Evolutionary conservation across 2,329 filamentous ascomycete genomes (phyloP), one percentile per base, ranked within the genome.

Genomic region (Pseudogymnoascus sp.): DNA sequence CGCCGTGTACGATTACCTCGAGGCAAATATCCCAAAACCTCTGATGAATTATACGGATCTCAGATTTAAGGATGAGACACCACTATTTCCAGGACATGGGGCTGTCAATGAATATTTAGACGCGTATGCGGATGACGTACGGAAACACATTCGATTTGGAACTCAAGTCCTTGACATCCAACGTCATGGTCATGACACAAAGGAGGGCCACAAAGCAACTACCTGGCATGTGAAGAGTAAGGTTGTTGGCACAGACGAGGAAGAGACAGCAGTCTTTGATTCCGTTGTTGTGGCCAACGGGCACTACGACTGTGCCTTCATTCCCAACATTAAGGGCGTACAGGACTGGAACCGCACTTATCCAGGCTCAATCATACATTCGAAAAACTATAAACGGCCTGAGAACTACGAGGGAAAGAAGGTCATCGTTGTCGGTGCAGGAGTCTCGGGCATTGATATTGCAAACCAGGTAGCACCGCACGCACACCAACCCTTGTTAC

Each of bases 381-480:
- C 91, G 1, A 96, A 94, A 71, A 84, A 85, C 62, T 97, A 91
- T 70, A 85, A 91, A 39, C 79, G 74, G 0, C 81, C 89, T 0
- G 79, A 83, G 16, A 69, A 76, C 0, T 96, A 87, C 68, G 70
- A 71, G 1, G 79, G 77, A 60, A 88, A 89, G 71, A 95, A 90
- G 72, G 89, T 94, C 9, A 73, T 97, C 4, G 81, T 97, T 0
- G 85, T 97, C 0, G 93, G 93, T 8, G 94, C 90, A 68, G 88
- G 88, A 0, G 88, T 91, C 0, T 96, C 90, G 0, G 93, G 91
- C 0, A 75, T 91, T 14, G 93, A 97, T 69, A 90, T 97, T 67
- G 87, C 87, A 14, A 75, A 79, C 2, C 93, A 97, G 71, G 88
- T 97, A 67, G 82, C 80, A 58, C 70, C 76, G 5, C 78, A 85